Conservation (phyloP, 2,329 filamentous ascomycete genomes). For the Pleomassaria siparia region DNA sequence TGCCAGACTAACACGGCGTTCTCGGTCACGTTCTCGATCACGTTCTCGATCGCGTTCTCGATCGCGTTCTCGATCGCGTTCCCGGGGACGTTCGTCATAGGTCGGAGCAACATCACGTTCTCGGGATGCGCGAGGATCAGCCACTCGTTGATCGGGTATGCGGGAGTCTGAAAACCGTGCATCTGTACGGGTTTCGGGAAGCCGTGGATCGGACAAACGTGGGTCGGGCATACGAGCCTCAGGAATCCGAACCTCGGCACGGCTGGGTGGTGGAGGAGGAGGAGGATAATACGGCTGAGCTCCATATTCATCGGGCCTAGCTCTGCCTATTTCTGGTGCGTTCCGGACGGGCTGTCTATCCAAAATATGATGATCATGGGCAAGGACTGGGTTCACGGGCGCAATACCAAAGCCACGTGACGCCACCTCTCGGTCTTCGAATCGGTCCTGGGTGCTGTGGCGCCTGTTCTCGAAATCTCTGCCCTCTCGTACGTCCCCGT, state of each 20-base stretch:
- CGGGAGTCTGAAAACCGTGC: constrained; percentile 27
- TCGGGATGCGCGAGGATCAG: constrained; percentile 2
- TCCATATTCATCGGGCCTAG: constrained; percentile 22
- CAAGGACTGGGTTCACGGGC: constrained; percentile 15
- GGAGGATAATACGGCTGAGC: constrained; percentile 21
- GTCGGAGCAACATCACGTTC: constrained; percentile 24
- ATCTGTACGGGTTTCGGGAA: constrained; percentile 20
- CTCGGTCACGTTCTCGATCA: constrained; percentile 27
- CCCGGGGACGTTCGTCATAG: constrained; percentile 37
- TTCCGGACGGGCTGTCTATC: constrained; percentile 38
- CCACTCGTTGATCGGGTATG: constrained; percentile 5
- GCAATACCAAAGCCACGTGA: constrained; percentile 52
- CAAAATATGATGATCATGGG: constrained; percentile 44
- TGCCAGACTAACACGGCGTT: constrained; percentile 17
- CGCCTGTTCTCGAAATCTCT: constrained; percentile 44
- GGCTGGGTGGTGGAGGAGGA: constrained; percentile 19
- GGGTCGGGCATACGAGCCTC: constrained; percentile 22
- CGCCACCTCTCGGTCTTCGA: constrained; percentile 48
- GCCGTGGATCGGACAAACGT: not conserved
- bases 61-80: constrained; percentile 26
- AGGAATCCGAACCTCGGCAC: constrained; percentile 26
- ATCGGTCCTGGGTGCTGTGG: constrained; percentile 32
- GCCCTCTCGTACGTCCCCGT: constrained; percentile 45
- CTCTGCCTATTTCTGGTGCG: constrained; percentile 18
- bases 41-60: constrained; percentile 33